Base-by-base conservation (phyloP, 306 rosid species). In the Senna siamea region DNA sequence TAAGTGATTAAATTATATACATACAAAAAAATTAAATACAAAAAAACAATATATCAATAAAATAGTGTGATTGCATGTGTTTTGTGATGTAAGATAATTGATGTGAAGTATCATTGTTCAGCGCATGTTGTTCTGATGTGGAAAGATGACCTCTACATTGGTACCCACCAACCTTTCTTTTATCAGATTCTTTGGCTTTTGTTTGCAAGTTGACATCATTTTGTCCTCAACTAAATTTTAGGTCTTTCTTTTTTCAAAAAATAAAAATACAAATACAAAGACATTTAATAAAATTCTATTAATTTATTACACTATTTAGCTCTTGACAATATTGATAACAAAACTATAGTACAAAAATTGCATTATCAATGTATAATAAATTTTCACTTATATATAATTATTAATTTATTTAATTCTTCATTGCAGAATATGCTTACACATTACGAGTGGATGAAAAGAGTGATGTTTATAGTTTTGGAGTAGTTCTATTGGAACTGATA, bases 391-490 rank as follows among this genome's bases (percentile, higher is more conserved):
- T n/a, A 26, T 26, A 26, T 26, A 26, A 26, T 26, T 3, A 7
- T 12, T 7, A 41, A 41, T 41, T 10, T 41, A 3, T 3, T 10
- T 44, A 10, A 7, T 66, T 0, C 17, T 19, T 6, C 2, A 22
- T 59, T 77, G 76, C 87, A 93, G 98, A 93, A 70, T 93, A 93
- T 64, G 98, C 98, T 12, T 93, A 93, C 47, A 93, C 98, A 12
- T 72, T 93, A 65, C 78, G 79, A 55, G 98, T 93, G 17, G 95
- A 90, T 3, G 98, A 90, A 55, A 93, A 93, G 55, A 93, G 96
- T 15, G 98, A 93, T 10, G 96, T 93, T 4, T 93, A 93, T 43
- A 90, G 98, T 19, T 90, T 82, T 15, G 96, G 96, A 14, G 91
- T 93, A 0, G 98, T 93, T 0, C 23, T 92, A 5, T 17, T 92